Conservation (phyloP, 768 basidiomycete genomes). For the Mycena vitilis region DNA sequence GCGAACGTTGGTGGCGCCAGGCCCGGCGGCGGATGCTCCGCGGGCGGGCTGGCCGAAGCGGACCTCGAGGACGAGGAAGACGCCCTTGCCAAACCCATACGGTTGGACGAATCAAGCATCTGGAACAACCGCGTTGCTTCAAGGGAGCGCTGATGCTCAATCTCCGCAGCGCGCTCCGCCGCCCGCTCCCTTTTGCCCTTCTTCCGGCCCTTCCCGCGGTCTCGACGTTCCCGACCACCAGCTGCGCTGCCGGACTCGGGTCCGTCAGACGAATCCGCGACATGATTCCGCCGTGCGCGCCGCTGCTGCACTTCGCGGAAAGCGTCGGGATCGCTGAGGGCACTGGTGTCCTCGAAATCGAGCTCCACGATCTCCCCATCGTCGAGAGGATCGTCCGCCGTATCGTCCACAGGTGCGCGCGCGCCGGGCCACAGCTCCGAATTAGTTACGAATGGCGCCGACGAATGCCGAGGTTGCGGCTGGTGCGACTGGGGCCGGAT, state of each 20-base stretch:
- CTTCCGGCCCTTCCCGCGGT: slow-evolving; percentile 41
- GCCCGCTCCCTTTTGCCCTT: slow-evolving; percentile 52
- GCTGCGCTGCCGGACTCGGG: slow-evolving; percentile 10
- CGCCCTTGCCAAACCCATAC: neutral
- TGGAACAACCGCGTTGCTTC: slow-evolving; percentile 43
- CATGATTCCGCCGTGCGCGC: slow-evolving; percentile 42
- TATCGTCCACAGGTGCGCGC: slow-evolving; percentile 56
- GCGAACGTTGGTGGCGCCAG: slow-evolving; percentile 1
- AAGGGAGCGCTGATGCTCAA: slow-evolving; percentile 48
- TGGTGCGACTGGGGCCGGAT: slow-evolving; percentile 7
- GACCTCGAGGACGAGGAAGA: slow-evolving; percentile 30
- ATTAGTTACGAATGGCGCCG: slow-evolving; percentile 68
- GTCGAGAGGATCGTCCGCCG: slow-evolving; percentile 40
- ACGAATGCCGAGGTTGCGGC: slow-evolving; percentile 34
- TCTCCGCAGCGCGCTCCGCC: slow-evolving; percentile 53
- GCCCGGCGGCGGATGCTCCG: slow-evolving; percentile 33
- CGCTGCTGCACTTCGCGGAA: slow-evolving; percentile 55
- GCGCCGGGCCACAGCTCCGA: slow-evolving; percentile 82
- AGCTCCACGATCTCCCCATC: slow-evolving; percentile 78
- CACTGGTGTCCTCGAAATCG: slow-evolving; percentile 79
- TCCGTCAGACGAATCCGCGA: slow-evolving; percentile 27
- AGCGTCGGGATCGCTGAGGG: slow-evolving; percentile 73
- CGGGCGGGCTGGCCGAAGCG: slow-evolving; percentile 48
- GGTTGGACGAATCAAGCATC: slow-evolving; percentile 15
- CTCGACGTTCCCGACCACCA: slow-evolving; percentile 17